Conservation (phyloP, 1,284 basidiomycete species). For the Taiwanofungus camphoratus region DNA sequence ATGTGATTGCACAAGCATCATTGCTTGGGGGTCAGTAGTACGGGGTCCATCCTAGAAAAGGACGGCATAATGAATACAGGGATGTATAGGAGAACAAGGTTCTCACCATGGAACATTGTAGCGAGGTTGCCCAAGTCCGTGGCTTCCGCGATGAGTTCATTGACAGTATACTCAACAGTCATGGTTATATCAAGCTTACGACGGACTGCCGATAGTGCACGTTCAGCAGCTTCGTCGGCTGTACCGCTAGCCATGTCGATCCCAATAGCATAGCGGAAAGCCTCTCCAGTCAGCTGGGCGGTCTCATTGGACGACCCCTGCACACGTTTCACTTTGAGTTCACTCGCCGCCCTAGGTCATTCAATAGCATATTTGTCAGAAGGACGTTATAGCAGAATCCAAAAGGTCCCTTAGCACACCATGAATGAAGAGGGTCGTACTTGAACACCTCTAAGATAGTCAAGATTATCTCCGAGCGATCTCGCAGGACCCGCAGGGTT, state of each 20-base stretch:
- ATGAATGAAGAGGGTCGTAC: conserved; percentile 91
- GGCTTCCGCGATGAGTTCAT: conserved; percentile 89
- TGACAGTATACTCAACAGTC: conserved; percentile 91
- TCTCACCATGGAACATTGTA: conserved; percentile 71
- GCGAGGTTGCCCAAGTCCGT: conserved; percentile 75
- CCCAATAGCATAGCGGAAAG: conserved; percentile 36
- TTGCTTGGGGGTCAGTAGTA: background rate
- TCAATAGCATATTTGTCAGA: conserved; percentile 1
- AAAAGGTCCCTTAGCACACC: conserved; percentile 47
- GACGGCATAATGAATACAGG: background rate
- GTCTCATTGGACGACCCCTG: conserved; percentile 34
- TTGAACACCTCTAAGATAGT: conserved; percentile 97
- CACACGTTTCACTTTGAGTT: conserved; percentile 59
- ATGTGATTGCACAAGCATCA: background rate
- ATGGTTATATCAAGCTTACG: conserved; percentile 80
- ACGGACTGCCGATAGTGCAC: conserved; percentile 75
- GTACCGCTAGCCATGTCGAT: conserved; percentile 58
- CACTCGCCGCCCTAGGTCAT: conserved; percentile 61
- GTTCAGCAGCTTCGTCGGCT: conserved; percentile 84
- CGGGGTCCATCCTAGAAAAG: background rate
- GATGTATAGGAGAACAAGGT: background rate
- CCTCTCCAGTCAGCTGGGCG: conserved; percentile 20
- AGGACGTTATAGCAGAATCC: background rate
- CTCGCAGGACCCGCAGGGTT: conserved; percentile 85
- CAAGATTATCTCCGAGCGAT: conserved; percentile 82